Conservation (phyloP, 2,329 filamentous ascomycete genomes). For the Hymenoscyphus occultus region DNA sequence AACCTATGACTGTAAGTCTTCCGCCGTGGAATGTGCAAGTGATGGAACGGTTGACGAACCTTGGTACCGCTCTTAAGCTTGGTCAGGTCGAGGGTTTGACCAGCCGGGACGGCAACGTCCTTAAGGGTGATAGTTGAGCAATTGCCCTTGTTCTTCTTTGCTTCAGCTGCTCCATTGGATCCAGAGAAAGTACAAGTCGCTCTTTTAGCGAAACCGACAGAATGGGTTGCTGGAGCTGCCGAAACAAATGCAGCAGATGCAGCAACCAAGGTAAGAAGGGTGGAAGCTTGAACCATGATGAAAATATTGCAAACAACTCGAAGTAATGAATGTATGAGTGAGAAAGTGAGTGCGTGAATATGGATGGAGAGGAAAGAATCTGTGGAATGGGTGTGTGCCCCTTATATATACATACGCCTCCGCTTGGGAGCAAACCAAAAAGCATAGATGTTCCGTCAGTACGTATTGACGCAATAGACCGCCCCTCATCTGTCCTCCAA, state of each 20-base stretch:
- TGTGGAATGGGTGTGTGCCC: neutral
- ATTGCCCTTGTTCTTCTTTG: constrained; percentile 46
- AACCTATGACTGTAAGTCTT: constrained; percentile 38
- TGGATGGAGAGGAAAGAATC: neutral
- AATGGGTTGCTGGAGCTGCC: constrained; percentile 23
- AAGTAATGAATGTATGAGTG: constrained; percentile 5
- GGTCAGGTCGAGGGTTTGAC: constrained; percentile 53
- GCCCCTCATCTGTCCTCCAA: neutral
- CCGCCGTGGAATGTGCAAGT: neutral
- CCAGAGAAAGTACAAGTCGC: constrained; percentile 55
- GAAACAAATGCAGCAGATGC: constrained; percentile 20
- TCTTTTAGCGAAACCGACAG: constrained; percentile 27
- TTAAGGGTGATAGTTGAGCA: constrained; percentile 55
- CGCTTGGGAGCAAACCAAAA: neutral
- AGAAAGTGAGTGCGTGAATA: constrained; percentile 4
- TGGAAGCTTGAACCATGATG: constrained; percentile 30
- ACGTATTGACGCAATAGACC: neutral
- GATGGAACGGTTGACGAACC: constrained; percentile 8
- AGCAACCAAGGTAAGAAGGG: constrained; percentile 23
- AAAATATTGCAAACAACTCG: constrained; percentile 6
- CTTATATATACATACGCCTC: constrained; percentile 1
- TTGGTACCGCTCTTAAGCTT: constrained; percentile 47
- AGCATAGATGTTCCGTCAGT: neutral
- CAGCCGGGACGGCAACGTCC: constrained; percentile 54
- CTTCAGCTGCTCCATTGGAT: constrained; percentile 39